phyloP scores from a whole-genome alignment of 352 stramenopile species.

The Phytophthora citricola region DNA sequence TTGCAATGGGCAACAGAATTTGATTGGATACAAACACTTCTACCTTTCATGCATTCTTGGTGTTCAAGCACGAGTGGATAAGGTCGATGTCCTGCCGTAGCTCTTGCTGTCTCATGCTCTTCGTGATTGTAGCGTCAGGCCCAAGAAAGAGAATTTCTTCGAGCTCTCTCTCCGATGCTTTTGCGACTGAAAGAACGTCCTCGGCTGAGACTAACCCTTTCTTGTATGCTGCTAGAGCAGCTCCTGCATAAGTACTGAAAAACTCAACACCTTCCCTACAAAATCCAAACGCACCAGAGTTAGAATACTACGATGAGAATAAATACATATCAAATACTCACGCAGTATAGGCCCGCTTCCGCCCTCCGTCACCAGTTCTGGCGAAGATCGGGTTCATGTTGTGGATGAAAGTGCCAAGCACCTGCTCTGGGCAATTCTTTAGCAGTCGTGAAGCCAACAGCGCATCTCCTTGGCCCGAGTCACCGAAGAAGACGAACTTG shows the following conservation, averaged over 20 bases:
- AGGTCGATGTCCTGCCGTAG: conserved; percentile 50
- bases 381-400: conserved; percentile 66
- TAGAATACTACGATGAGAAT: background rate
- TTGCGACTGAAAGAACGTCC: conserved; percentile 57
- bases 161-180: conserved; percentile 53
- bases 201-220: conserved; percentile 64
- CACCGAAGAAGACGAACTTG: conserved; percentile 88
- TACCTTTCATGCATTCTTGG: conserved; percentile 14
- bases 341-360: conserved; percentile 63
- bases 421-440: conserved; percentile 56
- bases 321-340: conserved; percentile 41
- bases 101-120: conserved; percentile 47
- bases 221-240: conserved; percentile 58
- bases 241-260: conserved; percentile 75
- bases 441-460: conserved; percentile 73
- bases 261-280: conserved; percentile 75
- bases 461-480: conserved; percentile 83
- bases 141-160: conserved; percentile 57
- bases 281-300: conserved; percentile 9
- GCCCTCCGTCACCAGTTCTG: conserved; percentile 68
- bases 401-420: conserved; percentile 84
- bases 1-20: conserved; percentile 6
- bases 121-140: conserved; percentile 41
- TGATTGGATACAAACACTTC: conserved; percentile 33
- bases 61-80: conserved; percentile 27